Conservation (phyloP, 306 rosid species). For the Prunus persica region Prunus_persica_NCBIv2 NC_034009.1:11217001-11217500, state of each 20-base stretch:
- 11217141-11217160: conserved; percentile 25
- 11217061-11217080: neutral
- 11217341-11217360: neutral
- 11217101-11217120: neutral
- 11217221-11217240: conserved; percentile 14
- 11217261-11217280: neutral
- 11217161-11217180: conserved; percentile 1
- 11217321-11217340: neutral
- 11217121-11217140: neutral
- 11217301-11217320: neutral
- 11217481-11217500: no score
- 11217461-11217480: no score
- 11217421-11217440: no score
- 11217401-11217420: no score
- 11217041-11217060: neutral
- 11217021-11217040: neutral
- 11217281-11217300: neutral
- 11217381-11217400: no score
- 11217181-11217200: neutral
- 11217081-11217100: neutral
- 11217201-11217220: conserved; percentile 5
- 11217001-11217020: conserved; percentile 10
- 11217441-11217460: no score
- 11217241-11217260: neutral
- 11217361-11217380: no score